Conservation (phyloP, 2,329 filamentous ascomycete genomes). For the Alternaria gansuensis region DNA sequence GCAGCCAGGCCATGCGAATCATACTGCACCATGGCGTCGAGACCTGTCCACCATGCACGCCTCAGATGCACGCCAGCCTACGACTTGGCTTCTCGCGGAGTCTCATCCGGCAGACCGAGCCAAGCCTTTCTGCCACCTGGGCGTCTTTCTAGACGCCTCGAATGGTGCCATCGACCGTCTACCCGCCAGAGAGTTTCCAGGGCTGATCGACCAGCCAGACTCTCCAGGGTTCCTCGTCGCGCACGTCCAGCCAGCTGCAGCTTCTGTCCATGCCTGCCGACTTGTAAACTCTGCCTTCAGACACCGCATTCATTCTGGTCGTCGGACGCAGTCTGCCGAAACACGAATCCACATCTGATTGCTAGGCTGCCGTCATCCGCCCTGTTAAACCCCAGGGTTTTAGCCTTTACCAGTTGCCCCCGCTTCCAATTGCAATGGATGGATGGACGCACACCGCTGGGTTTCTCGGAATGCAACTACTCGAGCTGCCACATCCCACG, state of each 20-base stretch:
- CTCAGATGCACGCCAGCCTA: conserved; percentile 25
- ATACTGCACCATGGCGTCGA: conserved; percentile 32
- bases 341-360: conserved; percentile 31
- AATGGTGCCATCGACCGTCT: conserved; percentile 23
- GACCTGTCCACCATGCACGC: conserved; percentile 33
- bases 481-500: conserved; percentile 14
- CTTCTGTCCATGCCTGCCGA: conserved; percentile 27
- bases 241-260: conserved; percentile 19
- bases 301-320: conserved; percentile 13
- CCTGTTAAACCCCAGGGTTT: conserved; percentile 35
- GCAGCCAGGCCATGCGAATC: conserved; percentile 34
- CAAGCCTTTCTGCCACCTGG: conserved; percentile 29
- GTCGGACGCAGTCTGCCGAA: conserved; percentile 32
- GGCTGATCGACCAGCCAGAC: conserved; percentile 26
- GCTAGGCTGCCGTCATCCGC: conserved; percentile 17
- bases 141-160: conserved; percentile 33
- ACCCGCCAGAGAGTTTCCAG: conserved; percentile 19
- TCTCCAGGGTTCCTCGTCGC: conserved; percentile 21
- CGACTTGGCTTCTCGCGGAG: conserved; percentile 24
- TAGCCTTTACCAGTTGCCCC: conserved; percentile 25
- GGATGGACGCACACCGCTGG: conserved; percentile 30
- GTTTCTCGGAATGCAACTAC: conserved; percentile 40
- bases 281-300: conserved; percentile 33
- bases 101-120: conserved; percentile 32
- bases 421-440: conserved; percentile 35